Evolutionary conservation across 768 basidiomycete genomes (phyloP).

Genomic region (Pholiota microspora): DNA sequence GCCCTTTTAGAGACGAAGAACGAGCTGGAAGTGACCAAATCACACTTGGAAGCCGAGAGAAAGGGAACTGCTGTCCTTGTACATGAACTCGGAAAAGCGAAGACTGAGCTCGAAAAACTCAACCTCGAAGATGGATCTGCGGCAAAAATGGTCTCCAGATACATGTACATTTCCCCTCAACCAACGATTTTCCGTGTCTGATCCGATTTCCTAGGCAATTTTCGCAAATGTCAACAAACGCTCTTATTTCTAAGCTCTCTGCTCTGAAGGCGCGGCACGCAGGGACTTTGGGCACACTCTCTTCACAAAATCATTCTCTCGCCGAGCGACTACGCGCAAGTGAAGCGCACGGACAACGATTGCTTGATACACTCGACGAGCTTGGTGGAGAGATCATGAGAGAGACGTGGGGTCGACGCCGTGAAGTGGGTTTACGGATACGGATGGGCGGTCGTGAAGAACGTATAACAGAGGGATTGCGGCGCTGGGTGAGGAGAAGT

Average conservation of each 20-base stretch:
- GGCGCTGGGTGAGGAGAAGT: constrained; percentile 53
- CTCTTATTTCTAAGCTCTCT: constrained; percentile 59
- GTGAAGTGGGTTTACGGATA: constrained; percentile 68
- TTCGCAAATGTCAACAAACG: constrained; percentile 70
- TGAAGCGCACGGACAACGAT: constrained; percentile 38
- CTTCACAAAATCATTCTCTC: constrained; percentile 44
- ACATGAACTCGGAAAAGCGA: constrained; percentile 41
- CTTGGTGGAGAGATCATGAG: constrained; percentile 68
- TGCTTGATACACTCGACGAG: constrained; percentile 67
- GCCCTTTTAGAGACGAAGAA: constrained; percentile 41
- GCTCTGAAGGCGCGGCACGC: constrained; percentile 60
- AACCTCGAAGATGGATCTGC: constrained; percentile 70
- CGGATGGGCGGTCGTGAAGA: constrained; percentile 67
- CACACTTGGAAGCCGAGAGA: constrained; percentile 45
- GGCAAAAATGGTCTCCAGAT: constrained; percentile 80
- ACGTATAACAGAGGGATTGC: constrained; percentile 47
- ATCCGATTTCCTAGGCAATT: constrained; percentile 58
- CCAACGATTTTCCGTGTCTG: not conserved
- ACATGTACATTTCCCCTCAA: constrained; percentile 56
- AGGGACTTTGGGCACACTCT: constrained; percentile 56
- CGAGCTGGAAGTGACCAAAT: constrained; percentile 41
- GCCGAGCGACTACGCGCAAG: constrained; percentile 43
- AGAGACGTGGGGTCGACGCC: constrained; percentile 68
- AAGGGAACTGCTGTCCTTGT: constrained; percentile 41
- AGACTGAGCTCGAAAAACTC: constrained; percentile 52